Base-by-base conservation (phyloP, 768 basidiomycete species). In the Cyclocybe cylindracea region DNA sequence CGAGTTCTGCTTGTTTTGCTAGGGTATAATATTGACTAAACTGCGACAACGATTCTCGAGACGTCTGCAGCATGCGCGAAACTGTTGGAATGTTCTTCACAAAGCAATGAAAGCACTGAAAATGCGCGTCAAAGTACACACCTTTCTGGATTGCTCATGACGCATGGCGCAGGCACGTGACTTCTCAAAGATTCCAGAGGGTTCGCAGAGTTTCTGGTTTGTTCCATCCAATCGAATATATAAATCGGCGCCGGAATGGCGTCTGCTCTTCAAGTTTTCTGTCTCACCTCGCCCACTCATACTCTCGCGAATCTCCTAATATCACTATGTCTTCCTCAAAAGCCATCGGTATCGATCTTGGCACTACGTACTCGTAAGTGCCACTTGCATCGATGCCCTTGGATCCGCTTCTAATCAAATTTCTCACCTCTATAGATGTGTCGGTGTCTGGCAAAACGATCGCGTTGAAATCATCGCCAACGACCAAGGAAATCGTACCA, bases 361-460 rank as follows among this genome's bases (percentile, higher is more conserved):
- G 89, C 63, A 96, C 94, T 56, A 97, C 94, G 46, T 92, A 92
- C 80, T 92, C 90, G 89, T 91, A 68, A 59, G 88, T 80, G 9
- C 14, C 13, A 32, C 46, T 41, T 48, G 19, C 31, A 10, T 33
- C 31, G 33, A 13, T 10, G 4, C 38, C 16, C 29, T 16, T 59
- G 24, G 24, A 42, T 50, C 29, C 59, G 41, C 46, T 45, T 19
- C n/a, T n/a, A n/a, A n/a, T n/a, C n/a, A n/a, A 50, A 40, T 54
- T 39, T 43, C 39, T 51, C 55, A 48, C 54, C 58, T 43, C 48
- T 53, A 29, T 69, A 94, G 91, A n/a, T 98, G 95, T 73, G 96
- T 98, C 64, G 96, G 91, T 82, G 95, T 98, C 57, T 98, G 95
- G 94, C 92, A 95, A 82, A 94, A 97, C 66, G 96, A 98, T 79